Conservation (phyloP, 1,139 yeast genomes). For the Yamadazyma mexicana region DNA sequence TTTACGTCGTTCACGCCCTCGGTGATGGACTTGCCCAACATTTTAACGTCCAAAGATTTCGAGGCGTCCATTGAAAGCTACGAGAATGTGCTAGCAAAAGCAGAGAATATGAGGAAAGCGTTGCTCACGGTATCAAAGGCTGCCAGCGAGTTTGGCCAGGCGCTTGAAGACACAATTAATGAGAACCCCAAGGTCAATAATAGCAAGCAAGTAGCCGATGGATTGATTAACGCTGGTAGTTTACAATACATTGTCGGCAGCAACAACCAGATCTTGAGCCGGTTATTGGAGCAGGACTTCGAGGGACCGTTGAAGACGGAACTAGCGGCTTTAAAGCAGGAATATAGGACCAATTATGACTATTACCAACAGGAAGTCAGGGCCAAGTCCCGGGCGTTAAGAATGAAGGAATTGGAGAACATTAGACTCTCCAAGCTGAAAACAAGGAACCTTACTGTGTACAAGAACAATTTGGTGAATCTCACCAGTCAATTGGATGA, state of each 20-base stretch:
- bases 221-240: slow-evolving; percentile 73
- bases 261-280: slow-evolving; percentile 70
- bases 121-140: slow-evolving; percentile 54
- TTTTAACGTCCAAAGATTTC: slow-evolving; percentile 61
- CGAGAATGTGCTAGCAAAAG: slow-evolving; percentile 48
- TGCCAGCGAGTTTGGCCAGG: slow-evolving; percentile 72
- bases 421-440: slow-evolving; percentile 54
- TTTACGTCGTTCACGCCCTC: slow-evolving; percentile 51
- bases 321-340: slow-evolving; percentile 39
- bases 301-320: slow-evolving; percentile 53
- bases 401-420: slow-evolving; percentile 57
- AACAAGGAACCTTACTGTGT: slow-evolving; percentile 60
- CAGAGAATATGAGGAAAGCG: slow-evolving; percentile 52
- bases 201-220: slow-evolving; percentile 61
- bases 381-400: slow-evolving; percentile 49
- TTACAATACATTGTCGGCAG: slow-evolving; percentile 75
- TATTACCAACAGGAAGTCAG: slow-evolving; percentile 56
- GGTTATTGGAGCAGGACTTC: slow-evolving; percentile 52
- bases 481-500: slow-evolving; percentile 77
- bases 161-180: slow-evolving; percentile 54
- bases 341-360: slow-evolving; percentile 44
- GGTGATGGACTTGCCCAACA: slow-evolving; percentile 56
- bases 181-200: slow-evolving; percentile 70
- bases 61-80: slow-evolving; percentile 48
- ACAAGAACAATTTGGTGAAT: slow-evolving; percentile 63